Evolutionary conservation across 1,284 basidiomycete genomes (phyloP).

Genomic region (Cryptococcus wingfieldii): DNA sequence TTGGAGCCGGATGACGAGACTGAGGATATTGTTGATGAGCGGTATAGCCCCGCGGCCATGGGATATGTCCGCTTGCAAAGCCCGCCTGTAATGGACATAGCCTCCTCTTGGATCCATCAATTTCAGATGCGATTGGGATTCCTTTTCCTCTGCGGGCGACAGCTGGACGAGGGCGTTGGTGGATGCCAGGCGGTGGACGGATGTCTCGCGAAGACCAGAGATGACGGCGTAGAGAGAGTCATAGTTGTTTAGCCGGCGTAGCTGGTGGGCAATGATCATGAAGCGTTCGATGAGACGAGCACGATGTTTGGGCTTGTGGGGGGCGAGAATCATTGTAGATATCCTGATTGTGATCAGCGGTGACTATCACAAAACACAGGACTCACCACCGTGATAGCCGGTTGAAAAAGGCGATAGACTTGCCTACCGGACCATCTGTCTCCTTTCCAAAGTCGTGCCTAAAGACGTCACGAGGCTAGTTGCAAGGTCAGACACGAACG

Average conservation of each 20-base stretch:
- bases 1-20: conserved; percentile 35
- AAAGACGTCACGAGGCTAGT: conserved; percentile 42
- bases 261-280: conserved; percentile 40
- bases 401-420: conserved; percentile 47
- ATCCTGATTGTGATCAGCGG: conserved; percentile 22
- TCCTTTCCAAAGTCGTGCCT: conserved; percentile 48
- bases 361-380: no score
- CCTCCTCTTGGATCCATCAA: conserved; percentile 45
- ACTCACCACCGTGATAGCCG: conserved; percentile 44
- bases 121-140: conserved; percentile 39
- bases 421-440: conserved; percentile 35
- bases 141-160: conserved; percentile 21
- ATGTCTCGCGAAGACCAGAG: conserved; percentile 45
- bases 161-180: conserved; percentile 36
- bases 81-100: conserved; percentile 38
- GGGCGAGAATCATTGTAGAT: conserved; percentile 45
- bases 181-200: conserved; percentile 37
- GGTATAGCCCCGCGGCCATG: conserved; percentile 43
- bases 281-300: conserved; percentile 46
- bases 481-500: background rate
- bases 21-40: conserved; percentile 35
- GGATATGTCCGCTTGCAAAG: conserved; percentile 37
- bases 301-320: conserved; percentile 43
- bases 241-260: conserved; percentile 49
- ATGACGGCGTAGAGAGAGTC: conserved; percentile 45